A percentile compares a stretch with the other conserved stretches of the same genome.
Conservation (phyloP, 2,329 filamentous ascomycete genomes). For the Talaromyces amestolkiae region DNA sequence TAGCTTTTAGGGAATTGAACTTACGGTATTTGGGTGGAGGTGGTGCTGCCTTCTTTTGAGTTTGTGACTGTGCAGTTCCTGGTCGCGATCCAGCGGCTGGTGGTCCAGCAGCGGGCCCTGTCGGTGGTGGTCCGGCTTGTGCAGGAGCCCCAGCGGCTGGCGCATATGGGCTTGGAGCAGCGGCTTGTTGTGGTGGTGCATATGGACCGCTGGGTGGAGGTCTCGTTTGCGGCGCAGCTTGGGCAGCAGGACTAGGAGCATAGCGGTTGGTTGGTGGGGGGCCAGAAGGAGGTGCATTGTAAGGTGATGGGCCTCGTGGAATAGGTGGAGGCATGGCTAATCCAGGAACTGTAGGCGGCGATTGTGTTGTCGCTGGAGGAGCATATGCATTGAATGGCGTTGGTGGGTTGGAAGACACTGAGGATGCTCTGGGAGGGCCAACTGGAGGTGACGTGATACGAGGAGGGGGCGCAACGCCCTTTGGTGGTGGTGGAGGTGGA, state of each 20-base stretch:
- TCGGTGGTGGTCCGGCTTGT: constrained; percentile 43
- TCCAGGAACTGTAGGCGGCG: constrained; percentile 41
- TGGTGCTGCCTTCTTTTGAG: constrained; percentile 46
- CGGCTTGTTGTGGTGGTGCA: constrained; percentile 51
- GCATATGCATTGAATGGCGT: constrained; percentile 42
- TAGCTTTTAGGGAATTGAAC: constrained; percentile 29
- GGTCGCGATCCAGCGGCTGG: constrained; percentile 45
- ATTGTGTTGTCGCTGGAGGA: constrained; percentile 35
- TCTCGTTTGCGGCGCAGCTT: constrained; percentile 48
- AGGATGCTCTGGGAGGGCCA: constrained; percentile 44
- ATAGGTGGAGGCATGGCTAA: constrained; percentile 56
- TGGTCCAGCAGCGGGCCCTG: constrained; percentile 30
- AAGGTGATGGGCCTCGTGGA: constrained; percentile 76
- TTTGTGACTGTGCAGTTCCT: constrained; percentile 48
- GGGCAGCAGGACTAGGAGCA: constrained; percentile 63
- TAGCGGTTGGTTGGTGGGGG: constrained; percentile 73
- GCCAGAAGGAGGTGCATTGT: constrained; percentile 72
- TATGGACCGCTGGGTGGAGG: constrained; percentile 56
- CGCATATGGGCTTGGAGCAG: constrained; percentile 44
- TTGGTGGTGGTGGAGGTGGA: constrained; percentile 69
- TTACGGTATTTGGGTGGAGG: constrained; percentile 66
- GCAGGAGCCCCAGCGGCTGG: constrained; percentile 26
- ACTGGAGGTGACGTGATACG: constrained; percentile 68
- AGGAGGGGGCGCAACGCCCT: constrained; percentile 62
- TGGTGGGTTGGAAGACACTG: constrained; percentile 27